Conservation (phyloP, 2,329 filamentous ascomycete species). For the Hypoxylon sp. region DNA sequence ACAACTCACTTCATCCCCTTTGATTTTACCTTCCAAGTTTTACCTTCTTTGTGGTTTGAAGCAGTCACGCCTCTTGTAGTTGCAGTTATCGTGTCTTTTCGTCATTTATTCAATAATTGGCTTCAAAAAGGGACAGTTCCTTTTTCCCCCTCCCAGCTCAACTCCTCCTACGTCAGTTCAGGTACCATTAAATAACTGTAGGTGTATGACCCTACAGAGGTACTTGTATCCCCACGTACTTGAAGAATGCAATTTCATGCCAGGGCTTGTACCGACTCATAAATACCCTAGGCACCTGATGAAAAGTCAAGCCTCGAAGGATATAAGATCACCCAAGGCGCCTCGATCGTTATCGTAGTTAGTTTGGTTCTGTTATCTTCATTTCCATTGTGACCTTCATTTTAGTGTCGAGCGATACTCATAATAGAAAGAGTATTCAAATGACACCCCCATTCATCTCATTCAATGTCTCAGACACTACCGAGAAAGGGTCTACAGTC, state of each 20-base stretch:
- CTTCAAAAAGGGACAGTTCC: slow-evolving; percentile 2
- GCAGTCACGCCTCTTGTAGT: slow-evolving; percentile 15
- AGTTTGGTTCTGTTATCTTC: slow-evolving; percentile 9
- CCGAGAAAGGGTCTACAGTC: slow-evolving; percentile 30
- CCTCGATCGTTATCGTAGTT: background rate
- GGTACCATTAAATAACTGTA: slow-evolving; percentile 24
- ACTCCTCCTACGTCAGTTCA: slow-evolving; percentile 38
- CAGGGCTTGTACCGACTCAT: slow-evolving; percentile 20
- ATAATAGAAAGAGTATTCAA: slow-evolving; percentile 22
- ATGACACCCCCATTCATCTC: slow-evolving; percentile 25
- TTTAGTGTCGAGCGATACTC: slow-evolving; percentile 17
- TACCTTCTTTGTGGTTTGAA: slow-evolving; percentile 20
- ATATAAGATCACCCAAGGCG: slow-evolving; percentile 11
- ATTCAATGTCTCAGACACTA: slow-evolving; percentile 37
- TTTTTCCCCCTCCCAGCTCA: slow-evolving; percentile 23
- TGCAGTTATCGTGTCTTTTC: background rate
- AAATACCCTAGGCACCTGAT: slow-evolving; percentile 9
- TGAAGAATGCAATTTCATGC: slow-evolving; percentile 22
- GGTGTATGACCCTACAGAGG: background rate
- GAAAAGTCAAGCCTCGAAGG: slow-evolving; percentile 21
- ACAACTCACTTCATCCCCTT: slow-evolving; percentile 15
- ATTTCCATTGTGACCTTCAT: slow-evolving; percentile 4
- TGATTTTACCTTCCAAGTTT: slow-evolving; percentile 22
- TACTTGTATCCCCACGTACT: slow-evolving; percentile 30
- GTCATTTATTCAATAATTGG: slow-evolving; percentile 8